Evolutionary conservation across 345 rosid genomes (phyloP), one percentile per base, ranked within the genome.

Genomic region (Laguncularia racemosa): DNA sequence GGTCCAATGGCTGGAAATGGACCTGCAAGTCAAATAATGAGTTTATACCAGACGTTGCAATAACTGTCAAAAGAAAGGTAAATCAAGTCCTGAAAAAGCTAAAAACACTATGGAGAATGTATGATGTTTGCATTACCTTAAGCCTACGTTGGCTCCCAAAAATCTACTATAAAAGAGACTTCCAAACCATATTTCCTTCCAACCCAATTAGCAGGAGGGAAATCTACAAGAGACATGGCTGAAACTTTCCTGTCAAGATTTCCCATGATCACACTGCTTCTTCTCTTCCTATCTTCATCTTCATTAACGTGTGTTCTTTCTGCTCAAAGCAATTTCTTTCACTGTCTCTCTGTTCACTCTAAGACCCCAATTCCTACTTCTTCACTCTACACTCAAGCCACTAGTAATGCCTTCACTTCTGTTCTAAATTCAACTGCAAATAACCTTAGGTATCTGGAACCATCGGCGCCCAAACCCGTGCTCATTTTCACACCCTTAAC

Each of bases 401-500:
- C 53, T 2, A 47, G n/a, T 14, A 58, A 74, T 8, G 68, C 86
- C 13, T 86, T 78, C 52, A 26, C 68, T 21, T 11, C 79, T 14
- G 62, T 83, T 45, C 76, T 88, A 15, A 59, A 68, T 43, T 73
- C 83, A 0, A 63, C 81, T 2, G 80, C 82, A 20, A 83, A 84
- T 13, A 88, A 88, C 56, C 72, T 72, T 20, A 66, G 86, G 57
- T 80, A 64, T 71, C 58, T 78, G 54, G 58, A 4, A 10, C 74
- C 76, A 2, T 43, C 79, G 1, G 59, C 53, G 28, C 86, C 95
- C 0, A 88, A 81, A 64, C 96, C 96, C 7, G 69, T 59, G 8
- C 67, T 83, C 57, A 88, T 85, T 46, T 57, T 85, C 78, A 72
- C 64, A 10, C 88, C 96, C 0, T 1, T 60, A 2, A n/a, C 65